Percentiles rank a stretch among this genome's conserved stretches.
These are phyloP conservation scores for Metarhizium album DNA, from an alignment of 2,329 filamentous ascomycete genomes.

Conservation along the genomic window DNA sequence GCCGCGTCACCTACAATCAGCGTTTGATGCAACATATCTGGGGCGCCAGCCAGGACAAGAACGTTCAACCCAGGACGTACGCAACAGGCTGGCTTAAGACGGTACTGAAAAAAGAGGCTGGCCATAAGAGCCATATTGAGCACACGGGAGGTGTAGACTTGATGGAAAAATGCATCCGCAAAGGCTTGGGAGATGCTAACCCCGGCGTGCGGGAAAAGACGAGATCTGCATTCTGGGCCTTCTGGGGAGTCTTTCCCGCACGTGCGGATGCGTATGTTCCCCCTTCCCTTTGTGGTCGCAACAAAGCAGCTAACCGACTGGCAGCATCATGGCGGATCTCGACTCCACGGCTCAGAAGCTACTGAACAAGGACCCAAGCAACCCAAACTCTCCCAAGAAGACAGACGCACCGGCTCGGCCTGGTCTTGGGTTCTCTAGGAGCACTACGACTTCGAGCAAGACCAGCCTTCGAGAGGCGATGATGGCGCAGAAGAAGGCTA, in stretches of 20 bases:
- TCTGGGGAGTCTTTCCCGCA: conserved; percentile 65
- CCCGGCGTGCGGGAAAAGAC: conserved; percentile 81
- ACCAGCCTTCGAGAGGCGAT: conserved; percentile 73
- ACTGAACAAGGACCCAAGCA: conserved; percentile 72
- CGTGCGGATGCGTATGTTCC: conserved; percentile 58
- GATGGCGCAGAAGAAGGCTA: conserved; percentile 64
- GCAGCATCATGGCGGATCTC: conserved; percentile 65
- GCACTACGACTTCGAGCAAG: conserved; percentile 46
- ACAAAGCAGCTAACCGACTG: conserved; percentile 12
- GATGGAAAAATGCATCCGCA: conserved; percentile 80
- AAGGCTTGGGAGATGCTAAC: conserved; percentile 80
- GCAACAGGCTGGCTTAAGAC: conserved; percentile 77
- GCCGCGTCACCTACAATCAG: conserved; percentile 65
- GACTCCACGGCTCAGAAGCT: conserved; percentile 70
- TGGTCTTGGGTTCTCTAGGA: conserved; percentile 51
- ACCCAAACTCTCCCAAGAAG: conserved; percentile 59
- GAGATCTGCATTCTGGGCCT: conserved; percentile 79
- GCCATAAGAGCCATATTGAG: conserved; percentile 74
- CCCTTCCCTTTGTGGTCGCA: background rate
- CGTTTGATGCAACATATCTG: conserved; percentile 81
- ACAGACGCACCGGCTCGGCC: conserved; percentile 36
- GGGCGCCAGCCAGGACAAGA: conserved; percentile 81
- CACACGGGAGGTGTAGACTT: conserved; percentile 73
- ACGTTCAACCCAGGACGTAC: conserved; percentile 73
- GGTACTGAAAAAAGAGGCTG: conserved; percentile 63